These are phyloP conservation scores for Sonneratia alba DNA, from an alignment of 345 rosid species.

Conservation along the genomic window DNA sequence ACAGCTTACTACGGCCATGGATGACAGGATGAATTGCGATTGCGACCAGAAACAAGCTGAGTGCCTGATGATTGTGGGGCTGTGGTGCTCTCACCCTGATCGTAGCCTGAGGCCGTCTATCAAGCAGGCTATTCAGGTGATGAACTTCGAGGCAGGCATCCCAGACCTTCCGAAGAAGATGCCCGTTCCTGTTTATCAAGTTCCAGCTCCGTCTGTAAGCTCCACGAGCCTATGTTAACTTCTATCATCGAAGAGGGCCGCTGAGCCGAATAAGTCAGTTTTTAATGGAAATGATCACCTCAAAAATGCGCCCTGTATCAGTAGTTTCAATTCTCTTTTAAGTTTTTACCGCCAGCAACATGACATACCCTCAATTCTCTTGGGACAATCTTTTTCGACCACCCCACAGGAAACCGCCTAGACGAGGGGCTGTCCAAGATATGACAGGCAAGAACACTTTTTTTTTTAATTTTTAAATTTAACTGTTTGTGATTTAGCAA, in stretches of 20 bases:
- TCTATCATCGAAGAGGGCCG: conserved; percentile 24
- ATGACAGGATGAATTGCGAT: conserved; percentile 21
- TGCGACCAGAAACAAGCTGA: conserved; percentile 28
- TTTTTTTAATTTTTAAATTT: too few species aligned
- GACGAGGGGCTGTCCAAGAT: too few species aligned
- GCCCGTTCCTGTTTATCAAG: conserved; percentile 31
- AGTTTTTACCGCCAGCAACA: too few species aligned
- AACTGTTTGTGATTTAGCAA: too few species aligned
- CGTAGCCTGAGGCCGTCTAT: conserved; percentile 32
- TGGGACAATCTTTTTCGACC: too few species aligned
- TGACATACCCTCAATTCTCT: too few species aligned
- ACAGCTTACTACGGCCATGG: conserved; percentile 19
- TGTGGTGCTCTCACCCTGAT: conserved; percentile 63
- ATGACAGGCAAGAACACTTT: too few species aligned
- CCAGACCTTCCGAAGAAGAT: conserved; percentile 37
- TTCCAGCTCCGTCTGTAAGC: conserved; percentile 11
- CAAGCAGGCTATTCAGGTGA: conserved; percentile 40
- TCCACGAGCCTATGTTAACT: conserved; percentile 20
- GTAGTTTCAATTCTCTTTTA: too few species aligned
- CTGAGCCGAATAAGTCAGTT: not conserved
- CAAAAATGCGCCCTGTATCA: too few species aligned
- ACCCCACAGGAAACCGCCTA: too few species aligned
- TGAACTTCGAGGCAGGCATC: conserved; percentile 28
- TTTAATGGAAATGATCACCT: too few species aligned
- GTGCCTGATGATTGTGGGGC: conserved; percentile 36